Base-by-base conservation (phyloP, 2,329 filamentous ascomycete genomes). In the Pestalotiopsis sp. region DNA sequence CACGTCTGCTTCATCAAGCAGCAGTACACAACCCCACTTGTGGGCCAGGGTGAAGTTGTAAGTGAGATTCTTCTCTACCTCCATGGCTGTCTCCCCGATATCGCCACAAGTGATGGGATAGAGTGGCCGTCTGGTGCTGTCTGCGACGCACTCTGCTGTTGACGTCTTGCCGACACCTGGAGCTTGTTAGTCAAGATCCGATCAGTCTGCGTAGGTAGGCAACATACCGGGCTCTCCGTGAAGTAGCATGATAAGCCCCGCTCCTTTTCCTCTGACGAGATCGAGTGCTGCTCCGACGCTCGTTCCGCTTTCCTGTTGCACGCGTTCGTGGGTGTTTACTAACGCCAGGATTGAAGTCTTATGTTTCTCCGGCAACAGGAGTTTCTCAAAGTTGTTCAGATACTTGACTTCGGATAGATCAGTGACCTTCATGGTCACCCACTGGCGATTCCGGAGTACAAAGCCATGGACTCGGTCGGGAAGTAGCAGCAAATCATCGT, bases 101-200 rank as follows among this genome's bases (percentile, higher is more conserved):
- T 79, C 77, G 20, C 78, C 77, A 1, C 74, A 72, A 11, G 72
- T 72, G 17, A 80, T 74, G 11, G 71, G 73, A 66, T 80, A 82
- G 2, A 82, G 75, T 12, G 78, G 80, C 3, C 72, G 69, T 5
- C 73, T 71, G 14, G 74, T 74, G 41, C 74, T 71, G 65, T 80
- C 84, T 14, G 82, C 78, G 2, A 81, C 76, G 9, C 78, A 77
- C 67, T 81, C 77, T 1, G 79, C 80, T 1, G 79, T 82, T 31
- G 81, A 73, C 0, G 72, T 73, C 62, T 73, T 85, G 25, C 83
- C 83, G 0, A 81, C 83, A 1, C 83, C 83, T 0, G 83, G 82
- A 0, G n/a, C 2, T 52, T 17, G 20, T 80, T 81, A 0, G 83
- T 82, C 4, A 78, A 81, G 12, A 85, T 77, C 0, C 85, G 78